Conservation (phyloP, 495 filamentous ascomycete genomes). For the Clohesyomyces aquaticus region DNA sequence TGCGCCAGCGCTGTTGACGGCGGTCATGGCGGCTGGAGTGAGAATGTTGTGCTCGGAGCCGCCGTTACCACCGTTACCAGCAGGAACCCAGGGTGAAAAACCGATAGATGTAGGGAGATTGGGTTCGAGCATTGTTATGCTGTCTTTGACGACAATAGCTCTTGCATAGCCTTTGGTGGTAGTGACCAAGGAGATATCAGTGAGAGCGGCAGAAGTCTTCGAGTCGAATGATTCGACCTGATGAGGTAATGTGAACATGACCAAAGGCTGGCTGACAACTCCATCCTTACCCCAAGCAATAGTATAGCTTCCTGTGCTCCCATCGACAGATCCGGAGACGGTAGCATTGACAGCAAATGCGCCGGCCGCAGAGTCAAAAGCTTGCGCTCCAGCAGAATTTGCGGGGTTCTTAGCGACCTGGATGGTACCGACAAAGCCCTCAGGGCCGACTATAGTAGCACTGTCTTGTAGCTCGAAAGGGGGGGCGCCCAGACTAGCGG, state of each 20-base stretch:
- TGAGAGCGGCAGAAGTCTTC: constrained; percentile 64
- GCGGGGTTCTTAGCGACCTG: constrained; percentile 78
- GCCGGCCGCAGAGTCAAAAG: constrained; percentile 75
- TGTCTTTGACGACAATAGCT: constrained; percentile 72
- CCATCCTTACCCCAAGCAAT: constrained; percentile 73
- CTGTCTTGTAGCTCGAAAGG: constrained; percentile 54
- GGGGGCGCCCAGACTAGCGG: constrained; percentile 53
- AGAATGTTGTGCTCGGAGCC: constrained; percentile 57
- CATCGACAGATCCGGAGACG: constrained; percentile 65
- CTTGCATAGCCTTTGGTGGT: constrained; percentile 84
- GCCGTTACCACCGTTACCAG: constrained; percentile 22
- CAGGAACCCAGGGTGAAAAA: constrained; percentile 73
- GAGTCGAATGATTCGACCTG: constrained; percentile 74
- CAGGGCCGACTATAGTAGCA: constrained; percentile 55
- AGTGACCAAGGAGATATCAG: constrained; percentile 68
- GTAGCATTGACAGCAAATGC: constrained; percentile 67
- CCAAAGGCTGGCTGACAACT: constrained; percentile 54
- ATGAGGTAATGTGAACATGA: constrained; percentile 92
- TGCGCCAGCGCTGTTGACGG: constrained; percentile 61
- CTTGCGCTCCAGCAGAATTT: constrained; percentile 60
- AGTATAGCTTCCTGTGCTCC: constrained; percentile 67
- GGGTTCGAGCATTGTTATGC: constrained; percentile 77
- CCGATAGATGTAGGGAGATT: constrained; percentile 73
- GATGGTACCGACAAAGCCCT: constrained; percentile 68
- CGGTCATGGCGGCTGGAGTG: constrained; percentile 54